Conservation (phyloP, 202 grass and related monocot genomes). For the Carex sylvatica region DNA sequence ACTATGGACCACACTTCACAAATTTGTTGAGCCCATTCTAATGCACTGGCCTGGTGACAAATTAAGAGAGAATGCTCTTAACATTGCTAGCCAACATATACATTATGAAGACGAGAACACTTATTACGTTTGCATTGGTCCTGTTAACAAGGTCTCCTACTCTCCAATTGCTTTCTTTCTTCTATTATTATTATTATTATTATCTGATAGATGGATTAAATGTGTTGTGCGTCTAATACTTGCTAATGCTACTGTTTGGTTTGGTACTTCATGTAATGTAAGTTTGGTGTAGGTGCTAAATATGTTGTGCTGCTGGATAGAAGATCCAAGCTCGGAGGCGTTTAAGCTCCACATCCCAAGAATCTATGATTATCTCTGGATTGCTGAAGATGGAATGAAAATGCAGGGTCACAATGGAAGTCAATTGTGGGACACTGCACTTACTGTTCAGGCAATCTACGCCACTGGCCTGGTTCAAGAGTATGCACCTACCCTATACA, state of each 20-base stretch:
- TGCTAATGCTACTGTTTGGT: conserved; percentile 3
- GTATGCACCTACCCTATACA: conserved; percentile 58
- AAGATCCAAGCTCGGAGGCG: conserved; percentile 89
- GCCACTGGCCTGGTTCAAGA: conserved; percentile 73
- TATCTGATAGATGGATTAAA: too few relatives aligned
- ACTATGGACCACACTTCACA: conserved; percentile 84
- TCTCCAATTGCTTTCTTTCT: too few relatives aligned
- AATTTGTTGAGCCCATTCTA: conserved; percentile 85
- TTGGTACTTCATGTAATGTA: too few relatives aligned
- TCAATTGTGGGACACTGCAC: conserved; percentile 89
- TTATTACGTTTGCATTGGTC: conserved; percentile 87
- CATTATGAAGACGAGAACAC: conserved; percentile 99
- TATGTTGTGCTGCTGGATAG: conserved; percentile 95
- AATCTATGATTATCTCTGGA: conserved; percentile 76
- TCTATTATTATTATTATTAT: too few relatives aligned
- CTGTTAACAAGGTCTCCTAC: conserved; percentile 94
- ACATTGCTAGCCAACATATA: conserved; percentile 69
- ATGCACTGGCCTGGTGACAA: conserved; percentile 73
- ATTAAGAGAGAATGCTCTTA: conserved; percentile 73
- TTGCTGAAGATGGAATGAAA: conserved; percentile 99
- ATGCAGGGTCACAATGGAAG: conserved; percentile 98
- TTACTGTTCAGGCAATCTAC: conserved; percentile 79
- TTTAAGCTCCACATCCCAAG: conserved; percentile 91
- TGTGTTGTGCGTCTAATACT: too few relatives aligned
- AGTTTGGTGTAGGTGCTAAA: conserved; percentile 65